These are phyloP conservation scores for Diaporthe sp. DNA, from an alignment of 2,329 filamentous ascomycete species.

Conservation along the genomic window DNA sequence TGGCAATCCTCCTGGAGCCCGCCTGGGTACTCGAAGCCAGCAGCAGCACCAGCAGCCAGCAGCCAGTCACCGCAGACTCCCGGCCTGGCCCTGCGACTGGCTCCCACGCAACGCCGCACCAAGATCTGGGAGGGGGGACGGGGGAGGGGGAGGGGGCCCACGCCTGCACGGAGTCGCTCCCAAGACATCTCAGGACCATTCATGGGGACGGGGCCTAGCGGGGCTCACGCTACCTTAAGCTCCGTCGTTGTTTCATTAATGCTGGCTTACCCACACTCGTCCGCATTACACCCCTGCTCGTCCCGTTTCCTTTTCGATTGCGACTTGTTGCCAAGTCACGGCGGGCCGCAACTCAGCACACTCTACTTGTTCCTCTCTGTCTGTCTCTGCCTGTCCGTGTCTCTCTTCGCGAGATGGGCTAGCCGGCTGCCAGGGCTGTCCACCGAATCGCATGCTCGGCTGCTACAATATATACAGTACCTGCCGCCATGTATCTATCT, in stretches of 20 bases:
- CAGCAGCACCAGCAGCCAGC: not conserved
- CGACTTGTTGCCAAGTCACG: constrained; percentile 35
- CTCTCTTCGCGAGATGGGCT: not conserved
- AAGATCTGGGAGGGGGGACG: constrained; percentile 13
- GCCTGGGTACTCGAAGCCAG: not conserved
- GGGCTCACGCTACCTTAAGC: constrained; percentile 43
- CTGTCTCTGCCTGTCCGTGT: not conserved
- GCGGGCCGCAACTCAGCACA: constrained; percentile 30
- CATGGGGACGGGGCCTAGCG: constrained; percentile 36
- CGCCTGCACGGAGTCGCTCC: constrained; percentile 24
- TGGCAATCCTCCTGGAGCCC: constrained; percentile 33
- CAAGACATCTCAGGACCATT: constrained; percentile 40
- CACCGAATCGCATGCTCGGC: not conserved
- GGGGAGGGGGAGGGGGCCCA: constrained; percentile 3
- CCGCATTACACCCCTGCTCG: constrained; percentile 39
- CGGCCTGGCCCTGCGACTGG: constrained; percentile 39
- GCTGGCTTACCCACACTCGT: constrained; percentile 39
- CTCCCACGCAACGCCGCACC: constrained; percentile 32
- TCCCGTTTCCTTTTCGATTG: constrained; percentile 30
- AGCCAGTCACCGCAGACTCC: constrained; percentile 25
- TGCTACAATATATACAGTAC: not conserved
- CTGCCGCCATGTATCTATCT: not conserved
- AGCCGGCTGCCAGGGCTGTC: not conserved
- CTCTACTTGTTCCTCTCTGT: not conserved
- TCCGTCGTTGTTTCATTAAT: constrained; percentile 43